Conservation (phyloP, 768 basidiomycete species). For the Dacryopinax primogenitus region DNA sequence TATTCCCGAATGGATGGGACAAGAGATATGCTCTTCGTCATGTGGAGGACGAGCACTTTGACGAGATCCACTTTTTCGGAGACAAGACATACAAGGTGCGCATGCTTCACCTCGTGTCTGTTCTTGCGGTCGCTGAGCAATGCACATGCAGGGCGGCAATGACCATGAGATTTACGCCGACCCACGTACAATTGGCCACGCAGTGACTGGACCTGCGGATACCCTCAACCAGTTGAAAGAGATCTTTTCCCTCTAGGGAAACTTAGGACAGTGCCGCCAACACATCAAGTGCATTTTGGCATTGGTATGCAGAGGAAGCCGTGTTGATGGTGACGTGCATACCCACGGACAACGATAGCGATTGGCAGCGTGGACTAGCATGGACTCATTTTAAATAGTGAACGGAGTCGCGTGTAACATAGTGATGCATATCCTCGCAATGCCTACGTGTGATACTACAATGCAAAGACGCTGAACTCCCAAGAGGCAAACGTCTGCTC, state of each 20-base stretch:
- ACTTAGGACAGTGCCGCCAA: not conserved
- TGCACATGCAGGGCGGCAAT: slow-evolving; percentile 63
- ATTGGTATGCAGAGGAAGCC: no score
- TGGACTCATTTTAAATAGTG: no score
- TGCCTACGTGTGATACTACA: not conserved
- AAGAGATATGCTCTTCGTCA: slow-evolving; percentile 82
- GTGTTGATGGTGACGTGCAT: no score
- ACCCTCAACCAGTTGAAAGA: slow-evolving; percentile 59
- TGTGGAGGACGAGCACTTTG: slow-evolving; percentile 73
- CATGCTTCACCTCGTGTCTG: not conserved
- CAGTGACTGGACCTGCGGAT: slow-evolving; percentile 61
- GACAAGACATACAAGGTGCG: slow-evolving; percentile 71
- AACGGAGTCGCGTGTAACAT: no score
- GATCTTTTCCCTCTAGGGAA: slow-evolving; percentile 35
- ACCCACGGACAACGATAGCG: no score
- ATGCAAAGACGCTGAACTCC: not conserved
- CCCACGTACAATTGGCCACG: slow-evolving; percentile 72
- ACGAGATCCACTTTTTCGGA: slow-evolving; percentile 96
- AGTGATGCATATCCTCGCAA: not conserved
- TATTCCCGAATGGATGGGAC: slow-evolving; percentile 90
- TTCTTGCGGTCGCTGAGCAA: not conserved
- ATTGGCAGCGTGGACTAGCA: no score
- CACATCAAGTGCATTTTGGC: no score
- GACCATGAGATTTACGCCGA: slow-evolving; percentile 85
- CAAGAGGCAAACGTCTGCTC: not conserved